These are phyloP conservation scores for Paramecium octaurelia DNA, from an alignment of 73 alveolate genomes.

Conservation along the genomic window DNA sequence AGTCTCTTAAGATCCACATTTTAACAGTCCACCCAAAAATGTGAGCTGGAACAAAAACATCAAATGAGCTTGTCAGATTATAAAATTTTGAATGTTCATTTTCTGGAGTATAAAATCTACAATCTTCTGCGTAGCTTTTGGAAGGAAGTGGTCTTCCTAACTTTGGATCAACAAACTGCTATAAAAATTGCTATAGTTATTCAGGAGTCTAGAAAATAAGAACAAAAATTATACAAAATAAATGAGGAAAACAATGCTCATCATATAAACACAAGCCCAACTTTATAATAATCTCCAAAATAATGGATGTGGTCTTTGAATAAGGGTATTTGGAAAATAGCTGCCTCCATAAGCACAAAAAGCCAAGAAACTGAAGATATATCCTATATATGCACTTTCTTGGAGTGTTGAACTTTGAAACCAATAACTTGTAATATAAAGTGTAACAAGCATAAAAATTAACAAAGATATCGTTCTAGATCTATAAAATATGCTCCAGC, in stretches of 20 bases:
- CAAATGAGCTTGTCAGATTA: constrained; percentile 73
- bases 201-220: constrained; percentile 61
- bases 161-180: constrained; percentile 67
- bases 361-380: constrained; percentile 19
- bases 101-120: constrained; percentile 83
- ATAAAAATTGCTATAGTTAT: constrained; percentile 69
- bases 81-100: constrained; percentile 66
- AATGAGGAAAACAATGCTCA: constrained; percentile 67
- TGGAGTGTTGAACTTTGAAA: neutral
- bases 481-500: neutral
- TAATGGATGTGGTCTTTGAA: constrained; percentile 86
- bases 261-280: constrained; percentile 61
- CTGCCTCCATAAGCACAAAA: constrained; percentile 30
- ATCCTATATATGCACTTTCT: constrained; percentile 26
- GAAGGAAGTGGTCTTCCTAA: constrained; percentile 78
- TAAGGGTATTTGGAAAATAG: constrained; percentile 53
- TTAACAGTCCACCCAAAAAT: constrained; percentile 82
- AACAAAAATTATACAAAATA: constrained; percentile 38
- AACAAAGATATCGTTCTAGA: neutral
- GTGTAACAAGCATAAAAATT: neutral
- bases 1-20: constrained; percentile 87
- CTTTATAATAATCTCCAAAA: constrained; percentile 87
- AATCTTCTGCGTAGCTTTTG: constrained; percentile 78
- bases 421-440: neutral
- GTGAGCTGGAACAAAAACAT: constrained; percentile 85